These are phyloP conservation scores for Aurinia saxatilis DNA, from an alignment of 345 rosid genomes.

Conservation along the genomic window DNA sequence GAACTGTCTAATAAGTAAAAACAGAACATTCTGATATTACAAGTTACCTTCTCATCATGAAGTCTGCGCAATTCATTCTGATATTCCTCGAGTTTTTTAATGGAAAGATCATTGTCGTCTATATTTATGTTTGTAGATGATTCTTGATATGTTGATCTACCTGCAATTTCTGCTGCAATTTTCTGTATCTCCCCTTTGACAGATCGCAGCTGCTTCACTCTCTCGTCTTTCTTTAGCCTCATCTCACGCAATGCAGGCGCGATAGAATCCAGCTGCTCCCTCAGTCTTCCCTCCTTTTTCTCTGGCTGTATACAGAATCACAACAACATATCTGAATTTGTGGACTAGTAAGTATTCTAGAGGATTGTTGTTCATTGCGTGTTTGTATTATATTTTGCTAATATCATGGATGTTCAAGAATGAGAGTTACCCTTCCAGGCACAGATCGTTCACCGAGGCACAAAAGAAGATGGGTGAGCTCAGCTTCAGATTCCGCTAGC, in stretches of 20 bases:
- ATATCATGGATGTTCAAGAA: constrained; percentile 1
- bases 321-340: background rate
- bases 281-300: constrained; percentile 77
- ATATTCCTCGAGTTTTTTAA: constrained; percentile 86
- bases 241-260: constrained; percentile 86
- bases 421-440: constrained; percentile 74
- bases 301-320: constrained; percentile 58
- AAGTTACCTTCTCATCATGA: constrained; percentile 73
- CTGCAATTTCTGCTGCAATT: constrained; percentile 84
- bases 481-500: constrained; percentile 95
- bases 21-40: background rate
- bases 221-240: constrained; percentile 80
- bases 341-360: too few relatives aligned
- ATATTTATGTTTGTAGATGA: constrained; percentile 47
- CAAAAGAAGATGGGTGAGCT: constrained; percentile 86
- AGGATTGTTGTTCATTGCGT: too few relatives aligned
- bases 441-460: constrained; percentile 93
- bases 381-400: too few relatives aligned
- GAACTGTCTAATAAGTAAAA: background rate
- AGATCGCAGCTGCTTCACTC: constrained; percentile 62
- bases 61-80: constrained; percentile 81
- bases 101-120: constrained; percentile 78
- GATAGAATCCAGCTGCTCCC: constrained; percentile 83
- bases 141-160: constrained; percentile 65
- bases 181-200: constrained; percentile 80